Conservation (phyloP, 352 stramenopile genomes). For the Phytophthora podocarpi region DNA sequence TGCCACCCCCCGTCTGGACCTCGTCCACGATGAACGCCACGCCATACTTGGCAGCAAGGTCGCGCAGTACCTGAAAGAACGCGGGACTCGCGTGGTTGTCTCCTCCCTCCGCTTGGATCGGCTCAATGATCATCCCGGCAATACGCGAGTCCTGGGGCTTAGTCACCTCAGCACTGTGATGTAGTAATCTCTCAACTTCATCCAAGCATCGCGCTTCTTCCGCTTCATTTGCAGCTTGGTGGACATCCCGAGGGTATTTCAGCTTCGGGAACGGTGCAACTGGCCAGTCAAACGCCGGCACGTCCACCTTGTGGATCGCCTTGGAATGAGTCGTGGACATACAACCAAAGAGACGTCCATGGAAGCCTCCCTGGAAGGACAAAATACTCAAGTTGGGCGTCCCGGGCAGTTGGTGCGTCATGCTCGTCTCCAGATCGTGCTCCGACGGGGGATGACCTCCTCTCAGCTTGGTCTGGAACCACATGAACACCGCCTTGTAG, state of each 20-base stretch:
- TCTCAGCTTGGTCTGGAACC: constrained; percentile 79
- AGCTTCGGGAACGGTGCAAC: constrained; percentile 77
- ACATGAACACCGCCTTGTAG: constrained; percentile 90
- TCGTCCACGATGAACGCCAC: constrained; percentile 88
- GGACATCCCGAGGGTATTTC: constrained; percentile 65
- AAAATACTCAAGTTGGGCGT: constrained; percentile 80
- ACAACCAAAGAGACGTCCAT: constrained; percentile 79
- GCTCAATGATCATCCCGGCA: constrained; percentile 82
- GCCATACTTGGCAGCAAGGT: constrained; percentile 57
- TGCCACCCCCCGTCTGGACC: constrained; percentile 83
- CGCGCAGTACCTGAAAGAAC: constrained; percentile 70
- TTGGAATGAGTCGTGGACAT: constrained; percentile 88
- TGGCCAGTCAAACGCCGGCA: constrained; percentile 85
- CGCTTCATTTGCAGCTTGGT: constrained; percentile 62
- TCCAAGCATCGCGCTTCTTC: constrained; percentile 76
- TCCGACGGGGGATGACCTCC: constrained; percentile 60
- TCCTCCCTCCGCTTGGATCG: constrained; percentile 82
- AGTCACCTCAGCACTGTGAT: constrained; percentile 39
- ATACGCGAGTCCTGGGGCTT: constrained; percentile 44
- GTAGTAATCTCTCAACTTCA: constrained; percentile 62
- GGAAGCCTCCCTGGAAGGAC: constrained; percentile 85
- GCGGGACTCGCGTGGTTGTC: constrained; percentile 77
- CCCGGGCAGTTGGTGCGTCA: constrained; percentile 70
- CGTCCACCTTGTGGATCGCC: constrained; percentile 87
- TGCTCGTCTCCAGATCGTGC: constrained; percentile 70